Conservation (phyloP, 768 basidiomycete genomes). For the Hebeloma cylindrosporum region DNA sequence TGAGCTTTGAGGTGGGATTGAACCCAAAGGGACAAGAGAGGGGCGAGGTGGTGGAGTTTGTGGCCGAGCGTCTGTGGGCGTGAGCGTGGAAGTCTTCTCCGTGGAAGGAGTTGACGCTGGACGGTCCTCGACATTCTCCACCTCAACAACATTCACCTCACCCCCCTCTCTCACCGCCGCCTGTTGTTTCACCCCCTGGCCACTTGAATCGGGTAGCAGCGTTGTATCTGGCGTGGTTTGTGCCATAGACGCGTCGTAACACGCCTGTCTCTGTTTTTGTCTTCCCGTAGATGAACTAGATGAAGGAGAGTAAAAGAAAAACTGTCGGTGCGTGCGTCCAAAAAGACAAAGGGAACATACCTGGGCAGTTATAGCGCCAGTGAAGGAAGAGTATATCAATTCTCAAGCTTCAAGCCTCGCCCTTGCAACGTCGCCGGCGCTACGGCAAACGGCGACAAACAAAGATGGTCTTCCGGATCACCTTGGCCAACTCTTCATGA, state of each 20-base stretch:
- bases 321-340: not conserved
- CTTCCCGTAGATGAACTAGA: slow-evolving; percentile 29
- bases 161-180: slow-evolving; percentile 28
- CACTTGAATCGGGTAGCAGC: slow-evolving; percentile 45
- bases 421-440: slow-evolving; percentile 16
- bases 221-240: slow-evolving; percentile 52
- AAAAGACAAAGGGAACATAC: slow-evolving; percentile 14
- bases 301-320: slow-evolving; percentile 7
- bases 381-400: slow-evolving; percentile 31
- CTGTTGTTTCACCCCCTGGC: slow-evolving; percentile 36
- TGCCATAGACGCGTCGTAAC: slow-evolving; percentile 81
- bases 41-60: slow-evolving; percentile 36
- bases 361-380: slow-evolving; percentile 41
- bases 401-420: too few species aligned
- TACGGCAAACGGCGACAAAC: slow-evolving; percentile 21
- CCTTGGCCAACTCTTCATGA: too few species aligned
- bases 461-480: slow-evolving; percentile 12
- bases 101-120: slow-evolving; percentile 21
- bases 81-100: slow-evolving; percentile 25
- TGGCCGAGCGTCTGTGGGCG: slow-evolving; percentile 27
- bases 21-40: slow-evolving; percentile 46
- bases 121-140: slow-evolving; percentile 18
- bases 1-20: slow-evolving; percentile 32
- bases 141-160: slow-evolving; percentile 22
- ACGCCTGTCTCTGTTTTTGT: slow-evolving; percentile 49